Percentiles rank a stretch among this genome's conserved stretches.
Conservation (phyloP, 116 monocot genomes). For the Dioscorea cayenensis region DNA sequence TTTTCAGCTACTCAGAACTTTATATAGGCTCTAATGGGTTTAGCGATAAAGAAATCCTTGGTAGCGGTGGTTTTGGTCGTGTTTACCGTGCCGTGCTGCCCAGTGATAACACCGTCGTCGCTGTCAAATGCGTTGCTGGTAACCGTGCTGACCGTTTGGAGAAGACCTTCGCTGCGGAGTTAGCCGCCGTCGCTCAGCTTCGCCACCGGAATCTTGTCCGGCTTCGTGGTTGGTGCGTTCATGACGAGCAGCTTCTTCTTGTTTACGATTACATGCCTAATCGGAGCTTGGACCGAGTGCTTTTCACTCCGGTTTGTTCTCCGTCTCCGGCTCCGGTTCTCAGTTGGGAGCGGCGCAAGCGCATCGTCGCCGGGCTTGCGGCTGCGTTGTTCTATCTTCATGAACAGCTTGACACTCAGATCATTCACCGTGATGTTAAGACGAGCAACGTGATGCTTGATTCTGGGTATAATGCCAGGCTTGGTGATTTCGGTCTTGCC, state of each 20-base stretch:
- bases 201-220: conserved; percentile 92
- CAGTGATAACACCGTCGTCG: conserved; percentile 62
- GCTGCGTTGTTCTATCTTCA: conserved; percentile 83
- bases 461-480: conserved; percentile 69
- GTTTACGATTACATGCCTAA: conserved; percentile 99
- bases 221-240: conserved; percentile 82
- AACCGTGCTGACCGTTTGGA: conserved; percentile 22
- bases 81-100: conserved; percentile 79
- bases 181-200: conserved; percentile 78
- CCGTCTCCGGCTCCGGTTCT: conserved; percentile 14
- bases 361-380: conserved; percentile 54
- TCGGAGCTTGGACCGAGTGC: conserved; percentile 72
- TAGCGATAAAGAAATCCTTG: conserved; percentile 63
- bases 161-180: conserved; percentile 81
- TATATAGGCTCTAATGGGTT: conserved; percentile 77
- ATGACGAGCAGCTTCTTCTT: conserved; percentile 57
- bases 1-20: conserved; percentile 85
- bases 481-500: conserved; percentile 92
- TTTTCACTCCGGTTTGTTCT: conserved; percentile 23
- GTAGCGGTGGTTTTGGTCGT: conserved; percentile 77
- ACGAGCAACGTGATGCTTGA: conserved; percentile 97
- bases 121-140: conserved; percentile 68
- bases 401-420: conserved; percentile 89
- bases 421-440: conserved; percentile 94
- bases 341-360: conserved; percentile 38